Evolutionary conservation across 1,284 basidiomycete genomes (phyloP), one percentile per base, ranked within the genome.

Genomic region (Leccinum idahoense): DNA sequence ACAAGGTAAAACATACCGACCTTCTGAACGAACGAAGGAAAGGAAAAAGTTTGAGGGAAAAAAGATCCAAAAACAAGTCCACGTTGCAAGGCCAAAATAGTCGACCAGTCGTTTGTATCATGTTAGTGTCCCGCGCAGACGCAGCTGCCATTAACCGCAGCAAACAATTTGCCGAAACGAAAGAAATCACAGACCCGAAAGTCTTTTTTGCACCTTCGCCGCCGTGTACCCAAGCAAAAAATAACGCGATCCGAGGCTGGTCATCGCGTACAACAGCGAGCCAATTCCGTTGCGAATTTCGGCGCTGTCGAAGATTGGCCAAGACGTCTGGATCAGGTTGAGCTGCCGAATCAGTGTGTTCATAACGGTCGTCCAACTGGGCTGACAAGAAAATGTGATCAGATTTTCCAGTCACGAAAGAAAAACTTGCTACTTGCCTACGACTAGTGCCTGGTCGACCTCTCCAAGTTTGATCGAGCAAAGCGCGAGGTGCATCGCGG

Each of bases 321-420:
- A 88, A 29, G 83, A 79, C 26, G 81, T 74, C 69, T 86, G 84
- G 64, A 85, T 76, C 65, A 82, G 75, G 63, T 82, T 79, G 26
- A 88, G 79, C 71, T 91, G 87, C 57, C 83, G 80, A 62, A 86
- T 80, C 61, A 90, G 75, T 11, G 85, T 83, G 69, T 88, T 86
- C 60, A 87, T 85, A 26, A 82, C 84, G 60, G 79, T 80, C 15
- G 85, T 85, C 88, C 88, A 90, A 69, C 88, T 90, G 15, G 85
- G 82, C 88, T 90, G 64, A 26, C 60, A 64, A 57, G 37, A 20
- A 23, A 58, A 64, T 5, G 2, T n/a, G 32, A 61, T 68, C 51
- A 65, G 65, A 63, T 14, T 29, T 58, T 15, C 62, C 49, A 51
- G 32, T 59, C 62, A 64, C 29, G 29, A 32, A 32, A 32, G 18